These are phyloP conservation scores for Shiraia sp. DNA, from an alignment of 2,329 filamentous ascomycete genomes.

Conservation along the genomic window DNA sequence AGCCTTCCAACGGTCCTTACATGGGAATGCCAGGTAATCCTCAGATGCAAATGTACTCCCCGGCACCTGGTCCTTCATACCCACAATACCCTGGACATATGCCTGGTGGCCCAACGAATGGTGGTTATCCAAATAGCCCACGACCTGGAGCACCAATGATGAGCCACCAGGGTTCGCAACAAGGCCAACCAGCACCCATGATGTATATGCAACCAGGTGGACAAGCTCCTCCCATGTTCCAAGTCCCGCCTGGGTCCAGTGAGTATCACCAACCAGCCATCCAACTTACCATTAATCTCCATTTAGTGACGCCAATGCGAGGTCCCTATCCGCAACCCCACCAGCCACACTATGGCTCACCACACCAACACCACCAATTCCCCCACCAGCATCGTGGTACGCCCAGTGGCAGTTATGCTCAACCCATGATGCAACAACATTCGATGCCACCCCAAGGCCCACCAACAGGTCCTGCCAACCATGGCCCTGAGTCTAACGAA, in stretches of 20 bases:
- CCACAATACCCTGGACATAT: slow-evolving; percentile 58
- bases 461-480: slow-evolving; percentile 40
- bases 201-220: slow-evolving; percentile 75
- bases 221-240: slow-evolving; percentile 75
- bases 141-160: slow-evolving; percentile 84
- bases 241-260: slow-evolving; percentile 74
- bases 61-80: slow-evolving; percentile 67
- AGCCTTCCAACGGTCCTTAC: slow-evolving; percentile 68
- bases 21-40: slow-evolving; percentile 70
- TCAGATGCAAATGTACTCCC: slow-evolving; percentile 82
- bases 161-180: slow-evolving; percentile 91
- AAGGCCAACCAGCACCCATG: slow-evolving; percentile 69
- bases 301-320: slow-evolving; percentile 45
- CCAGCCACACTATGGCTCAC: slow-evolving; percentile 45
- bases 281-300: slow-evolving; percentile 9
- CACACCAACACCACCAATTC: slow-evolving; percentile 47
- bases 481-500: slow-evolving; percentile 38
- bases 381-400: slow-evolving; percentile 47
- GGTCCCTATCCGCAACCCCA: slow-evolving; percentile 46
- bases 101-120: slow-evolving; percentile 64
- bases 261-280: slow-evolving; percentile 51
- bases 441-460: slow-evolving; percentile 43
- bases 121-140: slow-evolving; percentile 82
- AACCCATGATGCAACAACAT: slow-evolving; percentile 48
- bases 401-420: slow-evolving; percentile 46